phyloP scores from a whole-genome alignment of 345 rosid species.

The Eucalyptus regnans region DNA sequence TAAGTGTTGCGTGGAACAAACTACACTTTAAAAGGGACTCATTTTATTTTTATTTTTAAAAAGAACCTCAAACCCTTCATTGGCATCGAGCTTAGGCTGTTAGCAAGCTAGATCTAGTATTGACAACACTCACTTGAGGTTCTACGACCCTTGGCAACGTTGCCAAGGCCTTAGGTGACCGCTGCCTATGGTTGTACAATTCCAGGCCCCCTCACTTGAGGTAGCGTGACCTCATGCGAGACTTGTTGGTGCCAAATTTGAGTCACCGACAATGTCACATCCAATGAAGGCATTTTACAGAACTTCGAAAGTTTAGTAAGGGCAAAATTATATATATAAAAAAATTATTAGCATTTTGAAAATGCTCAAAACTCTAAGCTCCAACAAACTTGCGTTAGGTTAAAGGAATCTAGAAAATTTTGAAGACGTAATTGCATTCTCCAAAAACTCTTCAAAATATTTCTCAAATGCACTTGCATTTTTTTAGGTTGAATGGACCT shows the following conservation, averaged over 20 bases:
- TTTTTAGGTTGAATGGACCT: background rate
- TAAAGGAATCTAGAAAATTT: background rate
- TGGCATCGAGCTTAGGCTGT: rapidly evolving
- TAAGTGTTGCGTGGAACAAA: background rate
- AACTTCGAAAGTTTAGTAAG: background rate
- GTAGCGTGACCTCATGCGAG: rapidly evolving
- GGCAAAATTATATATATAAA: background rate
- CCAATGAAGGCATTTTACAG: background rate
- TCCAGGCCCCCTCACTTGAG: rapidly evolving
- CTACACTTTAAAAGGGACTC: background rate
- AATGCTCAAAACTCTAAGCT: background rate
- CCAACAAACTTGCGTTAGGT: background rate
- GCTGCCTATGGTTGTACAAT: rapidly evolving
- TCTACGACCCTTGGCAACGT: no score
- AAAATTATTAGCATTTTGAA: rapidly evolving
- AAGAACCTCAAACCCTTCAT: background rate
- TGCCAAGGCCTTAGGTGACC: no score
- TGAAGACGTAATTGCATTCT: background rate
- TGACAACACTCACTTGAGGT: background rate
- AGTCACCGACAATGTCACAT: rapidly evolving
- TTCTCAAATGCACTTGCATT: background rate
- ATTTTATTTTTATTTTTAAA: background rate
- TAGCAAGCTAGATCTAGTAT: background rate
- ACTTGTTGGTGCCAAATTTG: background rate
- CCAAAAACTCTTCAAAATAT: background rate